Percentiles rank a stretch among this genome's conserved stretches.
Evolutionary conservation across 129 eudicot species (phyloP).

Genomic region (Artemisia annua): DNA sequence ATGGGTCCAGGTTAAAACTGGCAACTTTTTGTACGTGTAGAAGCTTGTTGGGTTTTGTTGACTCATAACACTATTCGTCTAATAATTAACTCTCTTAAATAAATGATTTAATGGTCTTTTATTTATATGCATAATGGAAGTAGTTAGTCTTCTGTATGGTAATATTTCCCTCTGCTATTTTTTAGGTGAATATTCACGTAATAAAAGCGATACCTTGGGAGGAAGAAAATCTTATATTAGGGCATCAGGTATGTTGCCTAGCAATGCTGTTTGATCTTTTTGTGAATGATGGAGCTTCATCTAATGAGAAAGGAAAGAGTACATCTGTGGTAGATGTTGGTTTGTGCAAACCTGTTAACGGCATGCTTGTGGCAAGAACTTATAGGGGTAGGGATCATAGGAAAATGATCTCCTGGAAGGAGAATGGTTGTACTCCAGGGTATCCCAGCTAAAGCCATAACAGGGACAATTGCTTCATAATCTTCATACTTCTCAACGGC

Average conservation of each 20-base stretch:
- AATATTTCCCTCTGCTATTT: conserved; percentile 1
- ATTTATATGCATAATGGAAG: no score
- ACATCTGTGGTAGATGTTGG: conserved; percentile 73
- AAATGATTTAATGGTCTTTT: no score
- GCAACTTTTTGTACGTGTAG: no score
- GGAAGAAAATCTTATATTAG: conserved; percentile 56
- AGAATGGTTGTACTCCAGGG: conserved; percentile 63
- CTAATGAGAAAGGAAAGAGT: conserved; percentile 44
- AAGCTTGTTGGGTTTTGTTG: no score
- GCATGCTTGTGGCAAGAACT: conserved; percentile 61
- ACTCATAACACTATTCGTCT: no score
- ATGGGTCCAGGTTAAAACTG: no score
- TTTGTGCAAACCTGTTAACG: conserved; percentile 70
- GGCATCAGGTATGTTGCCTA: conserved; percentile 80
- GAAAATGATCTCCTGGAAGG: conserved; percentile 96
- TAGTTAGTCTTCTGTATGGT: neutral
- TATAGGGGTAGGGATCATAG: conserved; percentile 89
- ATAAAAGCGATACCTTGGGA: conserved; percentile 57
- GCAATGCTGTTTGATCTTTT: conserved; percentile 89
- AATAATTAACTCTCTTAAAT: no score
- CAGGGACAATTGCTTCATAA: no score
- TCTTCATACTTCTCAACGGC: no score
- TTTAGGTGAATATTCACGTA: conserved; percentile 76
- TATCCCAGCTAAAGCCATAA: conserved; percentile 52
- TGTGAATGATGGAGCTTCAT: conserved; percentile 47